These are phyloP conservation scores for Herpetospermum pedunculosum DNA, from an alignment of 306 rosid genomes.

Conservation along the genomic window DNA sequence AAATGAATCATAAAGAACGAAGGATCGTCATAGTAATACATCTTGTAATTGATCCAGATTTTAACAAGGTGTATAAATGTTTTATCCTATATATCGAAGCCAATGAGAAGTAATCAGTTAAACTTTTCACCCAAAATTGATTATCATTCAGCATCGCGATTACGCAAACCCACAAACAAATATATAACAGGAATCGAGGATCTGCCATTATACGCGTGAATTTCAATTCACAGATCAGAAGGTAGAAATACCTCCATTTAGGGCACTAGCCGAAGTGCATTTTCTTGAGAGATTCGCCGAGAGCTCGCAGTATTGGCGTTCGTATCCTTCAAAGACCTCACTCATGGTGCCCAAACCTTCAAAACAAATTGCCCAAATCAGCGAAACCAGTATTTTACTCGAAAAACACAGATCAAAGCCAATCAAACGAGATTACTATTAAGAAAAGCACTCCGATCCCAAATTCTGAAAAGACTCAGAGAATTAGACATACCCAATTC, in stretches of 20 bases:
- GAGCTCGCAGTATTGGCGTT: constrained; percentile 75
- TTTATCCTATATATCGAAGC: neutral
- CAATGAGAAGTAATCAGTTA: neutral
- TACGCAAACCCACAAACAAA: neutral
- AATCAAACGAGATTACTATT: neutral
- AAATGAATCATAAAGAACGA: neutral
- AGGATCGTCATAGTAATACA: neutral
- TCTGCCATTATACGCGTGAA: neutral
- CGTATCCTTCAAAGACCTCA: constrained; percentile 77
- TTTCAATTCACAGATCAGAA: neutral
- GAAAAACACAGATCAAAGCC: neutral
- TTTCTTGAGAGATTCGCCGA: constrained; percentile 63
- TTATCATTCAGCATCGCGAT: neutral
- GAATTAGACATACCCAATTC: neutral
- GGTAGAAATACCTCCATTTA: constrained; percentile 54
- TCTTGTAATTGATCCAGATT: neutral
- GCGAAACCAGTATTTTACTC: neutral
- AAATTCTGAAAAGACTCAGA: neutral
- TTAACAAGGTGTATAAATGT: neutral
- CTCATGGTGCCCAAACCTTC: constrained; percentile 43
- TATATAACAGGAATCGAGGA: neutral
- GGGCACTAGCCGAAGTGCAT: constrained; percentile 51
- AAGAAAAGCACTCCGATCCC: neutral
- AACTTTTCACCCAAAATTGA: neutral
- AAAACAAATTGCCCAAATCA: neutral